Percentiles rank a stretch among this genome's conserved stretches.
Conservation (phyloP, 768 basidiomycete species). For the Tubosaeta sp. region DNA sequence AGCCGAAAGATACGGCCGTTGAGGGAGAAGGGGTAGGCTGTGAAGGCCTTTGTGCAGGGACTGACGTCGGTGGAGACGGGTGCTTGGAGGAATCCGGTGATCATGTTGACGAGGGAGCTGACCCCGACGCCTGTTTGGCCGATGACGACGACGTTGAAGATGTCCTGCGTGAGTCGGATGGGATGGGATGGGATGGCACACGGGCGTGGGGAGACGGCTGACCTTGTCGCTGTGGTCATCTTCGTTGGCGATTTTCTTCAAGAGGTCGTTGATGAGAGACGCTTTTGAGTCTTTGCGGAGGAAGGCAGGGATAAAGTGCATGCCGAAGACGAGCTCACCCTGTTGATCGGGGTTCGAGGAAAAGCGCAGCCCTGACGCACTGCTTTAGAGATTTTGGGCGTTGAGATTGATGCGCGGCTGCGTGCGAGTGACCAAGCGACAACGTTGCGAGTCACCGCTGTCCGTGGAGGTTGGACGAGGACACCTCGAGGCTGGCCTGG, state of each 20-base stretch:
- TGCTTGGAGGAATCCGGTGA: slow-evolving; percentile 18
- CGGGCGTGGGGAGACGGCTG: no score
- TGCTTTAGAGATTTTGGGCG: slow-evolving; percentile 6
- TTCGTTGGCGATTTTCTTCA: slow-evolving; percentile 19
- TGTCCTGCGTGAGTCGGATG: slow-evolving; percentile 11
- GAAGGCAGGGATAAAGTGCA: slow-evolving; percentile 26
- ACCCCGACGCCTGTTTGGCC: slow-evolving; percentile 32
- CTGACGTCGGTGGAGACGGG: slow-evolving; percentile 27
- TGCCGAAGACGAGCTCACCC: slow-evolving; percentile 6
- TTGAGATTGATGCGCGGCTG: slow-evolving; percentile 1
- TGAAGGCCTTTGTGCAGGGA: slow-evolving; percentile 25
- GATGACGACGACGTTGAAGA: slow-evolving; percentile 29
- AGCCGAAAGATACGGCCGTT: slow-evolving; percentile 27
- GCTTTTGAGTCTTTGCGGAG: slow-evolving; percentile 26
- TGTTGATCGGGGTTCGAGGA: slow-evolving; percentile 6
- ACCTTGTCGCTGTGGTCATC: slow-evolving; percentile 22
- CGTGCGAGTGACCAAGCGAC: slow-evolving; percentile 2
- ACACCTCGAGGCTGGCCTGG: slow-evolving; percentile 12
- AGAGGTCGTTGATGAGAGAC: slow-evolving; percentile 19
- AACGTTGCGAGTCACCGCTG: slow-evolving; percentile 11
- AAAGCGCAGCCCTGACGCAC: slow-evolving; percentile 13
- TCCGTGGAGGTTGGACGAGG: slow-evolving; percentile 8
- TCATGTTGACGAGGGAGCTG: slow-evolving; percentile 40
- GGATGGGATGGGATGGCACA: not conserved
- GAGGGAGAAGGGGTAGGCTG: slow-evolving; percentile 21